phyloP scores from a whole-genome alignment of 176 grass and related monocot species.

The Phyllostachys edulis region DNA sequence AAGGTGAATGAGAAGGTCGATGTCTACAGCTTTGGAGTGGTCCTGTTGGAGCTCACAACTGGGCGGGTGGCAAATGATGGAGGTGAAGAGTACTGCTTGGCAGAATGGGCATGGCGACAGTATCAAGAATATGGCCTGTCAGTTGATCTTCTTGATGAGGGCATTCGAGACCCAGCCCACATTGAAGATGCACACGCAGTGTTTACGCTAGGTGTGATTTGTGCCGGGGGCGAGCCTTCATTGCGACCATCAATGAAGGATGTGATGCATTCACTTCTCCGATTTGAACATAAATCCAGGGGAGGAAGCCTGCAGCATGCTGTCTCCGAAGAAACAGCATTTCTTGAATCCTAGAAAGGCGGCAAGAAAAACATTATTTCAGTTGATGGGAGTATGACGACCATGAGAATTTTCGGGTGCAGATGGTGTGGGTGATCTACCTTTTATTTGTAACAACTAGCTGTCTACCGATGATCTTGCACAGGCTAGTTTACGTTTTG shows the following conservation, averaged over 20 bases:
- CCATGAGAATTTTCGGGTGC: neutral
- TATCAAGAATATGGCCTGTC: conserved; percentile 28
- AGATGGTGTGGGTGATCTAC: neutral
- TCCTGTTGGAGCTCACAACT: conserved; percentile 64
- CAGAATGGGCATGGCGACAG: conserved; percentile 48
- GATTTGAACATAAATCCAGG: neutral
- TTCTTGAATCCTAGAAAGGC: conserved; percentile 23
- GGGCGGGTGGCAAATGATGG: conserved; percentile 51
- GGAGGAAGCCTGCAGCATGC: neutral
- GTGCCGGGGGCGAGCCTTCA: conserved; percentile 41
- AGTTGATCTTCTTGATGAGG: conserved; percentile 37
- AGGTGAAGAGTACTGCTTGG: conserved; percentile 42
- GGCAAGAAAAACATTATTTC: neutral
- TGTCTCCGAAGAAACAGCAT: conserved; percentile 12
- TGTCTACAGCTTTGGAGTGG: conserved; percentile 72
- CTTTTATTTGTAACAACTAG: neutral
- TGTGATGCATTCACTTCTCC: conserved; percentile 38
- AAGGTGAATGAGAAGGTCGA: conserved; percentile 71
- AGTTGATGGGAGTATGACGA: neutral
- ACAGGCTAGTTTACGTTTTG: neutral
- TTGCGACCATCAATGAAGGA: conserved; percentile 61
- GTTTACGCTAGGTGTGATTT: conserved; percentile 52
- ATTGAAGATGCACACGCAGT: conserved; percentile 47
- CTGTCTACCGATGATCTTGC: neutral
- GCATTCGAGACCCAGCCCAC: conserved; percentile 39